Evolutionary conservation across 176 grass and related monocot species (phyloP).

Genomic region (Aegilops sharonensis): DNA sequence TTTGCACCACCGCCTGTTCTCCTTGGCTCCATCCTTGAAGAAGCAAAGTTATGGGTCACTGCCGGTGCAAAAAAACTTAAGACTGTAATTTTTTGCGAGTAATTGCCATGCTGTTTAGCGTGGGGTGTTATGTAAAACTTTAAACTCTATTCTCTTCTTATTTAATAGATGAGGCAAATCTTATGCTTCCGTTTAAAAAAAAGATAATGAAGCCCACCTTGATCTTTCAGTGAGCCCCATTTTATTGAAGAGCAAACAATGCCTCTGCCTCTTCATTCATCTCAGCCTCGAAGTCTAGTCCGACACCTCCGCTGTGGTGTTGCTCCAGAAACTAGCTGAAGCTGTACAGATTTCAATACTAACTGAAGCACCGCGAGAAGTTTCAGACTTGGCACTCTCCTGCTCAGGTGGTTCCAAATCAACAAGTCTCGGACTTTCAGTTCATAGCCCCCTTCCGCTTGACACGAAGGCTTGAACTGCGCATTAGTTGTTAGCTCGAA

Average conservation of each 20-base stretch:
- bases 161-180: too few species aligned
- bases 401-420: neutral
- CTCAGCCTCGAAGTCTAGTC: neutral
- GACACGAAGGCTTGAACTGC: neutral
- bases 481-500: neutral
- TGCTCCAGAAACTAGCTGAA: neutral
- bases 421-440: neutral
- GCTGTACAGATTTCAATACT: neutral
- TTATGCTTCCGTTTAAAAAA: too few species aligned
- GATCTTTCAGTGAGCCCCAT: neutral
- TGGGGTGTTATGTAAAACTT: too few species aligned
- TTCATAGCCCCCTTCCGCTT: neutral
- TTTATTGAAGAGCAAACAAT: neutral
- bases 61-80: too few species aligned
- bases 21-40: too few species aligned
- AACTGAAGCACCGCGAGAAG: neutral
- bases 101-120: too few species aligned
- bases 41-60: too few species aligned
- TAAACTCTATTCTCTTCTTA: too few species aligned
- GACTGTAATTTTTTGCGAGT: too few species aligned
- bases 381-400: neutral
- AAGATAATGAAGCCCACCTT: neutral
- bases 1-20: too few species aligned
- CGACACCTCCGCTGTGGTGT: neutral
- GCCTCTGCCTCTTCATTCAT: conserved; percentile 18